Evolutionary conservation across 2,329 filamentous ascomycete species (phyloP).

Genomic region (Epichloe hybrida): DNA sequence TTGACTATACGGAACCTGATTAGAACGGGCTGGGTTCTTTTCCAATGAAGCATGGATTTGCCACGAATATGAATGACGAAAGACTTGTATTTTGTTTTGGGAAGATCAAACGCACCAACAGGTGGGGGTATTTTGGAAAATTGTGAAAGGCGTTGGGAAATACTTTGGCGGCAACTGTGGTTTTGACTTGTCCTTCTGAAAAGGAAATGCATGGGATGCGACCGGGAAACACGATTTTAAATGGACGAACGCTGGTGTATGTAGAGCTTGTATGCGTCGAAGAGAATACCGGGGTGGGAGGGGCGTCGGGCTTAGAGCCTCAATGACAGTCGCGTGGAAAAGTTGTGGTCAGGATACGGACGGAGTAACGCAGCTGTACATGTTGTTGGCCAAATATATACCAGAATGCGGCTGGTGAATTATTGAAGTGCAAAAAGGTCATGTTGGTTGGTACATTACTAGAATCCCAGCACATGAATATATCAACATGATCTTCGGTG

Average conservation of each 20-base stretch:
- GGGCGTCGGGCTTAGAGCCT: background rate
- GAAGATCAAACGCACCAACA: background rate
- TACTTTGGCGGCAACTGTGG: background rate
- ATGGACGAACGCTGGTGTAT: background rate
- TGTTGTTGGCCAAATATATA: background rate
- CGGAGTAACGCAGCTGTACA: background rate
- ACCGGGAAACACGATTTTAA: background rate
- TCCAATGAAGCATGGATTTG: background rate
- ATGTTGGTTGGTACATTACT: background rate
- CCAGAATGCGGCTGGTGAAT: background rate
- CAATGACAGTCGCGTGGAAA: background rate
- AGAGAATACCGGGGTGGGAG: background rate
- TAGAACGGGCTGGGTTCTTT: background rate
- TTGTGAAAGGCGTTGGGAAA: conserved; percentile 1
- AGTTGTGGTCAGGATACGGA: background rate
- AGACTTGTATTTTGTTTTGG: background rate
- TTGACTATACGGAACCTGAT: background rate
- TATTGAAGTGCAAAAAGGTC: background rate
- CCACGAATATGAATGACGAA: conserved; percentile 3
- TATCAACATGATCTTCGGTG: background rate
- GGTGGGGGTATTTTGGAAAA: background rate
- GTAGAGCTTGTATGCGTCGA: background rate
- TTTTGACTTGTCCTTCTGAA: background rate
- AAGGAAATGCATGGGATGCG: background rate
- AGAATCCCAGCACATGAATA: background rate